phyloP scores from a whole-genome alignment of 441 rosid genomes.

The Cnidoscolus chayamansa region DNA sequence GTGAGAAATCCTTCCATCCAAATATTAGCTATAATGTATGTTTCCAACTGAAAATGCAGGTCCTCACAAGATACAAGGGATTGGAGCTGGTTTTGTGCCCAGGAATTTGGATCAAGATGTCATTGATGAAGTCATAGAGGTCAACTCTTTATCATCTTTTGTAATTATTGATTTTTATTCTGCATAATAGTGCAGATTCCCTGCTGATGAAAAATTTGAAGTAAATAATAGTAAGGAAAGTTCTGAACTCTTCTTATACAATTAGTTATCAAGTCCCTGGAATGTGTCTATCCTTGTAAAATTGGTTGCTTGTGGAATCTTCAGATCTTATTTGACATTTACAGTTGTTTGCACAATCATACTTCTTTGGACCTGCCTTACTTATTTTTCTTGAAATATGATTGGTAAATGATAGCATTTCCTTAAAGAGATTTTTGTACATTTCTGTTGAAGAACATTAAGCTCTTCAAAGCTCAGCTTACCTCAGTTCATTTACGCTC shows the following conservation, averaged over 20 bases:
- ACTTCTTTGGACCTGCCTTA: background rate
- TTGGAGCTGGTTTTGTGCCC: constrained; percentile 97
- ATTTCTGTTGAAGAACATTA: background rate
- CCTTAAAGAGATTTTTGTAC: background rate
- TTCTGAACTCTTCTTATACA: background rate
- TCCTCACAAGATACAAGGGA: constrained; percentile 99
- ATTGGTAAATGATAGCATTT: background rate
- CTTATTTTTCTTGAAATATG: background rate
- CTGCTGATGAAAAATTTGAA: background rate
- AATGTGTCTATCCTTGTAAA: background rate
- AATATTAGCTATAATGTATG: background rate
- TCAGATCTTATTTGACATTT: constrained; percentile 3
- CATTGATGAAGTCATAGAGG: constrained; percentile 90
- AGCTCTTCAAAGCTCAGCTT: too few species aligned
- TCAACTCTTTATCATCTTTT: constrained; percentile 24
- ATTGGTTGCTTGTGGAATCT: background rate
- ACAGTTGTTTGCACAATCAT: background rate
- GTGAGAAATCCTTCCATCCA: too few species aligned
- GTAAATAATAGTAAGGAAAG: background rate
- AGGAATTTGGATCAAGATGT: constrained; percentile 66
- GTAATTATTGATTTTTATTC: constrained; percentile 10
- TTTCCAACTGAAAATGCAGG: constrained; percentile 44
- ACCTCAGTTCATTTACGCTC: too few species aligned
- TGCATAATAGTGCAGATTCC: constrained; percentile 7
- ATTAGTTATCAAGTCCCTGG: background rate